Evolutionary conservation across 371 early-diverging fungal genomes (phyloP).

Genomic region (Mortierella polycephala): DNA sequence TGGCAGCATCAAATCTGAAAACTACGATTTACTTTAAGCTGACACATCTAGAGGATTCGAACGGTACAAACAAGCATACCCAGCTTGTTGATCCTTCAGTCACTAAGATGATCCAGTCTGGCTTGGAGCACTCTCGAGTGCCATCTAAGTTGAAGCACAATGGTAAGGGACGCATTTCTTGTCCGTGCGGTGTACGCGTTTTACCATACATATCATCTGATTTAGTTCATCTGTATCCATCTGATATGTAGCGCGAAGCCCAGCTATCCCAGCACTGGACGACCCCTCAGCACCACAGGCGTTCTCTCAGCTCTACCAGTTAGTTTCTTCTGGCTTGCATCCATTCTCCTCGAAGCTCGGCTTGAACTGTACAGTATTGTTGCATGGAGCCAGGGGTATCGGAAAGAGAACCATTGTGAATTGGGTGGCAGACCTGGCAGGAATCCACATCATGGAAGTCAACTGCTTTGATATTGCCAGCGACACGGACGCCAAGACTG

Average conservation of each 20-base stretch:
- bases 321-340: constrained; percentile 79
- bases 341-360: constrained; percentile 75
- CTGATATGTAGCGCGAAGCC: constrained; percentile 10
- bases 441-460: constrained; percentile 79
- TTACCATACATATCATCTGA: neutral
- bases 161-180: constrained; percentile 5
- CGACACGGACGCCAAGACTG: constrained; percentile 84
- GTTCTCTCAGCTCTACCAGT: constrained; percentile 59
- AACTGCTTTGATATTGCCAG: constrained; percentile 81
- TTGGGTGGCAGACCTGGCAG: constrained; percentile 74
- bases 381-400: constrained; percentile 87
- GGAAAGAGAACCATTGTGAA: constrained; percentile 81
- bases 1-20: constrained; percentile 23
- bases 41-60: constrained; percentile 45
- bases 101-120: constrained; percentile 74
- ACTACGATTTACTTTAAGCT: constrained; percentile 52
- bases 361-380: constrained; percentile 76
- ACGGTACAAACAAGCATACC: constrained; percentile 35
- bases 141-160: constrained; percentile 56
- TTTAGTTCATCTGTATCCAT: too few relatives aligned
- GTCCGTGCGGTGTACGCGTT: neutral
- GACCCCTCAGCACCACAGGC: constrained; percentile 48
- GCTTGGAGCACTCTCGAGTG: constrained; percentile 71
- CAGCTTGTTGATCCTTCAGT: constrained; percentile 67
- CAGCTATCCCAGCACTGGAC: constrained; percentile 39